These are phyloP conservation scores for Mycena citricolor DNA, from an alignment of 1,284 basidiomycete genomes.

Conservation along the genomic window DNA sequence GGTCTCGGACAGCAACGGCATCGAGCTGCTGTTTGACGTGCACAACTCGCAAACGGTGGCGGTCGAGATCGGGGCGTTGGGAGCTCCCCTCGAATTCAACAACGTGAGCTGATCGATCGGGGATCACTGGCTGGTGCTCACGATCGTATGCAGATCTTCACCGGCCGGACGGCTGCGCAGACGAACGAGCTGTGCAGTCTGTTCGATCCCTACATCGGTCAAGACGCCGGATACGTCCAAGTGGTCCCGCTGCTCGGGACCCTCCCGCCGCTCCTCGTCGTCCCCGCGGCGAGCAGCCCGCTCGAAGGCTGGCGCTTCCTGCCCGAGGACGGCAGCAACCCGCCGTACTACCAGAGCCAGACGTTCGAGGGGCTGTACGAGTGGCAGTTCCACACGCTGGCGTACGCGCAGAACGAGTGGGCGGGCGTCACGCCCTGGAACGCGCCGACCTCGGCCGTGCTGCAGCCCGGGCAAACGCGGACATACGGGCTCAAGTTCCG, in stretches of 20 bases:
- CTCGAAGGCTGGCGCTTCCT: slow-evolving; percentile 63
- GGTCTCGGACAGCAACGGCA: slow-evolving; percentile 42
- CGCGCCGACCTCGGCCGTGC: slow-evolving; percentile 47
- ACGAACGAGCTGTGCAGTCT: slow-evolving; percentile 55
- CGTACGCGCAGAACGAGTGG: slow-evolving; percentile 61
- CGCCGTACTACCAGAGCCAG: slow-evolving; percentile 57
- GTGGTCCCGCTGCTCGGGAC: slow-evolving; percentile 58
- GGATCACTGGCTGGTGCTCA: not conserved
- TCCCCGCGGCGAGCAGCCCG: slow-evolving; percentile 49
- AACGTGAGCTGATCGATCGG: slow-evolving; percentile 38
- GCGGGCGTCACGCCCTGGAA: slow-evolving; percentile 54
- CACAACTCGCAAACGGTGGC: slow-evolving; percentile 46
- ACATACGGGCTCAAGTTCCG: slow-evolving; percentile 57
- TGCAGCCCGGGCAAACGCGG: slow-evolving; percentile 48
- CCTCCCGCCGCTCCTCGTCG: slow-evolving; percentile 50
- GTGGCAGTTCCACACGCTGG: slow-evolving; percentile 61
- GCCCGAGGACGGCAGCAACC: slow-evolving; percentile 43
- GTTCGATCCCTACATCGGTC: slow-evolving; percentile 59
- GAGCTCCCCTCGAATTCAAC: slow-evolving; percentile 57
- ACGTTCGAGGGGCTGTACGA: slow-evolving; percentile 62
- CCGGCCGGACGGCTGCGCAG: slow-evolving; percentile 48
- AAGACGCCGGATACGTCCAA: slow-evolving; percentile 55
- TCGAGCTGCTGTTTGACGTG: slow-evolving; percentile 53
- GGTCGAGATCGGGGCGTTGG: slow-evolving; percentile 56
- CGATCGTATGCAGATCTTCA: slow-evolving; percentile 46